Evolutionary conservation across 169 alveolate genomes (phyloP).

Genomic region (Eimeria brunetti): DNA sequence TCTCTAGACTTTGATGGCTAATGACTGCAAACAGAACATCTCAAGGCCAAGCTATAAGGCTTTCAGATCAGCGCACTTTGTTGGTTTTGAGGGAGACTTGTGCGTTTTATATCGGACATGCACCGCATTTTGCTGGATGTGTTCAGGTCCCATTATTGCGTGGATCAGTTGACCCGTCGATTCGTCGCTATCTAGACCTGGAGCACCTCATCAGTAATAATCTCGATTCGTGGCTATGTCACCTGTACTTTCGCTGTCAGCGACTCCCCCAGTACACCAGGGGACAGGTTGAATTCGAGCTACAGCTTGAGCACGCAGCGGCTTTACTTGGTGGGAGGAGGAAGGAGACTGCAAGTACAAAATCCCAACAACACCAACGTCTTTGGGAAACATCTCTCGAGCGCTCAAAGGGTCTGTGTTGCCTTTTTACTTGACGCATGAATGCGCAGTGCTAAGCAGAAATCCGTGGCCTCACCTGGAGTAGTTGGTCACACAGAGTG

Average conservation of each 20-base stretch:
- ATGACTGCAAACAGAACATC: not conserved
- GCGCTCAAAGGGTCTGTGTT: constrained; percentile 47
- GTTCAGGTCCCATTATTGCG: constrained; percentile 80
- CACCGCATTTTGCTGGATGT: not conserved
- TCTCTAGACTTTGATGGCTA: not conserved
- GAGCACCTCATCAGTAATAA: constrained; percentile 83
- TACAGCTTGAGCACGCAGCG: constrained; percentile 76
- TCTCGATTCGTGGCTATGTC: constrained; percentile 88
- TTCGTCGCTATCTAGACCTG: constrained; percentile 84
- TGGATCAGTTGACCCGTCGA: constrained; percentile 80
- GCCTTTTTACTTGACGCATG: not conserved
- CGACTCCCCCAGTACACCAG: constrained; percentile 76
- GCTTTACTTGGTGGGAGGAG: constrained; percentile 62
- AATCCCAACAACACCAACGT: constrained; percentile 15
- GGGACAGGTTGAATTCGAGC: constrained; percentile 80
- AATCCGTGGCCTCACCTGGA: not conserved
- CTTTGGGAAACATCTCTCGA: constrained; percentile 38
- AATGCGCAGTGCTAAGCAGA: not conserved
- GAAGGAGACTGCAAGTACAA: not conserved
- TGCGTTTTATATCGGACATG: not conserved
- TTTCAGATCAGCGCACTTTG: not conserved
- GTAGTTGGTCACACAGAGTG: not conserved
- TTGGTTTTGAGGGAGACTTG: not conserved
- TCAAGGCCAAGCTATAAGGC: not conserved
- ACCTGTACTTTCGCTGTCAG: constrained; percentile 84